Conservation (phyloP, 176 grass and related monocot species). For the Avena insularis region DNA sequence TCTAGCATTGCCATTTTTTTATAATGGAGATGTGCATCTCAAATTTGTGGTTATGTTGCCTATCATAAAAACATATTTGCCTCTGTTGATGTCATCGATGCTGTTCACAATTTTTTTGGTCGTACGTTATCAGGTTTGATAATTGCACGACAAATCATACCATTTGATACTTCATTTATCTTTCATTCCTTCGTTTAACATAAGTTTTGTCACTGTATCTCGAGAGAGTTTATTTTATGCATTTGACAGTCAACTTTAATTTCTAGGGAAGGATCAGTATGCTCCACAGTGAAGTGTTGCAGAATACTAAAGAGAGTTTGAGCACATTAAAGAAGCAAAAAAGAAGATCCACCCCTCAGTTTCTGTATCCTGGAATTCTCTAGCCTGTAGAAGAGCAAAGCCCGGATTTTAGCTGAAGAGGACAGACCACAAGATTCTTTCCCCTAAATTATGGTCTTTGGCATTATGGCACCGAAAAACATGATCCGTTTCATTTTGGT, state of each 20-base stretch:
- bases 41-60: background rate
- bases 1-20: slow-evolving; percentile 23
- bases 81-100: background rate
- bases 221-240: slow-evolving; percentile 16
- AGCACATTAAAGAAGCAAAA: slow-evolving; percentile 28
- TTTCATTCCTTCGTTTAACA: slow-evolving; percentile 1
- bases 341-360: slow-evolving; percentile 28
- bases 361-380: slow-evolving; percentile 44
- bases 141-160: background rate
- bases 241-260: slow-evolving; percentile 15
- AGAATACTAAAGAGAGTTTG: slow-evolving; percentile 39
- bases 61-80: background rate
- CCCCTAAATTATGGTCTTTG: slow-evolving; percentile 17
- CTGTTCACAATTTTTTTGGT: background rate
- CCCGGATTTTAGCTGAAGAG: slow-evolving; percentile 22
- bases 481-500: slow-evolving; percentile 61
- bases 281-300: slow-evolving; percentile 39
- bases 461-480: slow-evolving; percentile 68
- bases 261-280: slow-evolving; percentile 54
- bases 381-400: slow-evolving; percentile 41
- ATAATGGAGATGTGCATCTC: background rate
- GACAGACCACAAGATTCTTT: slow-evolving; percentile 3
- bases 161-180: background rate
- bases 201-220: slow-evolving; percentile 7
- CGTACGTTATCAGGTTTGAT: background rate